These are phyloP conservation scores for Vitis vinifera DNA, from an alignment of 164 flowering plant genomes.

Conservation along the genomic window ASM3070453v1 NC_081810.1:7229001-7229500, in stretches of 20 bases:
- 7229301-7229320: slow-evolving; percentile 11
- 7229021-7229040: neutral
- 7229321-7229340: slow-evolving; percentile 32
- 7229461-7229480: neutral
- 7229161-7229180: neutral
- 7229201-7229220: neutral
- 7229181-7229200: neutral
- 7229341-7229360: slow-evolving; percentile 10
- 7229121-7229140: neutral
- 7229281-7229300: slow-evolving; percentile 13
- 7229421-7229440: slow-evolving; percentile 2
- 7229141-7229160: neutral
- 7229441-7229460: slow-evolving; percentile 10
- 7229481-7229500: slow-evolving; percentile 1
- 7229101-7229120: neutral
- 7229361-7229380: slow-evolving; percentile 10
- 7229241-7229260: neutral
- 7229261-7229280: slow-evolving; percentile 4
- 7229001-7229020: neutral
- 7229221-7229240: neutral
- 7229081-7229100: neutral
- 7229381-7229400: slow-evolving; percentile 10
- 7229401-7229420: neutral
- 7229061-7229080: neutral
- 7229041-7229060: neutral